phyloP scores from a whole-genome alignment of 2,329 filamentous ascomycete genomes.

The Hypoxylon sp. region DNA sequence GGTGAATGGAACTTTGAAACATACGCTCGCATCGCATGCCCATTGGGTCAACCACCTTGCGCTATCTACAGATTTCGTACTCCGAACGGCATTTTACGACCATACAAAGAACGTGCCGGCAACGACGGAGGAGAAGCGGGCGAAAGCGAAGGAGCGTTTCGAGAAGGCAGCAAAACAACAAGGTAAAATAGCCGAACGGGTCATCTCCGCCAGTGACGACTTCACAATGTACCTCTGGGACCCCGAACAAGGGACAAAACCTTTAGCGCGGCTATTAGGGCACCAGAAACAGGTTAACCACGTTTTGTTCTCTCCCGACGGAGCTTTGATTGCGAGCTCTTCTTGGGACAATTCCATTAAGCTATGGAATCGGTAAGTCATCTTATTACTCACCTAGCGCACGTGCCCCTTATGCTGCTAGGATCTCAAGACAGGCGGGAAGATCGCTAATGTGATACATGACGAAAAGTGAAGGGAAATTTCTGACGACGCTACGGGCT shows the following conservation, averaged over 20 bases:
- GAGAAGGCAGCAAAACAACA: slow-evolving; percentile 84
- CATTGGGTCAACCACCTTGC: slow-evolving; percentile 98
- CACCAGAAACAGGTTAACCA: slow-evolving; percentile 98
- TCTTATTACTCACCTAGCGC: slow-evolving; percentile 2
- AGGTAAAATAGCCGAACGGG: slow-evolving; percentile 81
- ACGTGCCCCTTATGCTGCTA: slow-evolving; percentile 1
- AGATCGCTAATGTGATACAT: slow-evolving; percentile 34
- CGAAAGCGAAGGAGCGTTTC: slow-evolving; percentile 84
- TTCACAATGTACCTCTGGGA: slow-evolving; percentile 98
- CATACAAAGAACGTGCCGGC: slow-evolving; percentile 77
- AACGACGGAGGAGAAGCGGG: slow-evolving; percentile 75
- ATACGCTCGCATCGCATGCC: slow-evolving; percentile 83
- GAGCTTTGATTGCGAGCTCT: slow-evolving; percentile 84
- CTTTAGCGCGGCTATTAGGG: slow-evolving; percentile 87
- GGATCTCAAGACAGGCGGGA: slow-evolving; percentile 7
- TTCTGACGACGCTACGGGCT: slow-evolving; percentile 87
- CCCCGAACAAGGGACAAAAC: slow-evolving; percentile 79
- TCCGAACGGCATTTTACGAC: slow-evolving; percentile 88
- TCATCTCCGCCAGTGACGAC: slow-evolving; percentile 93
- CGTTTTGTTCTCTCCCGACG: slow-evolving; percentile 93
- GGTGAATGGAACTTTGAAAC: slow-evolving; percentile 79
- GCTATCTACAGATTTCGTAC: slow-evolving; percentile 89
- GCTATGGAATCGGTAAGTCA: slow-evolving; percentile 78
- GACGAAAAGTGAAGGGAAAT: slow-evolving; percentile 70
- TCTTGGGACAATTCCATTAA: slow-evolving; percentile 97